Conservation (phyloP, 2,329 filamentous ascomycete genomes). For the Botrytis pseudocinerea region DNA sequence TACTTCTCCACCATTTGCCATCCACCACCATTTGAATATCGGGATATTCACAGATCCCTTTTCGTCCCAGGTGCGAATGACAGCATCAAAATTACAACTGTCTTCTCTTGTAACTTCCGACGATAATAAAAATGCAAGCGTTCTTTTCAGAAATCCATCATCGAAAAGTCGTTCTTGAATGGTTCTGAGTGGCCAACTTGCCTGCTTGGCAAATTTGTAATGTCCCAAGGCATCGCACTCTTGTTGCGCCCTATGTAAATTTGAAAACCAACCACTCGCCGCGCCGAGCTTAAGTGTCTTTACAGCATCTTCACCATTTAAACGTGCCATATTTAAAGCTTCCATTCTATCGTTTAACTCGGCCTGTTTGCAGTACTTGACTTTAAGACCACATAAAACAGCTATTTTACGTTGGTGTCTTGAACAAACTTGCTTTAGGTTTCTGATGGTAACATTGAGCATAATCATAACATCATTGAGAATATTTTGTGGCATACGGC, state of each 20-base stretch:
- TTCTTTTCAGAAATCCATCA: not conserved
- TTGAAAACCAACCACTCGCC: not conserved
- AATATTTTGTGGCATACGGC: not conserved
- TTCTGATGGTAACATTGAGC: not conserved
- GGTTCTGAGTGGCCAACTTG: not conserved
- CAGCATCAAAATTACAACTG: not conserved
- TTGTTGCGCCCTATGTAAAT: not conserved
- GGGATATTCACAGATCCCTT: not conserved
- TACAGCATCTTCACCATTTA: not conserved
- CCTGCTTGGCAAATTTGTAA: conserved; percentile 3
- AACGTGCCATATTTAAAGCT: not conserved
- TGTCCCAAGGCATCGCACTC: not conserved
- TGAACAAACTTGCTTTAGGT: not conserved
- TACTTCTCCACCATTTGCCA: not conserved
- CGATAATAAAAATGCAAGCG: not conserved
- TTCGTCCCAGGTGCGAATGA: not conserved
- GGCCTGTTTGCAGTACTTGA: not conserved
- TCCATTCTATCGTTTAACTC: not conserved
- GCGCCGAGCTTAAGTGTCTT: not conserved
- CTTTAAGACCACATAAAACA: not conserved
- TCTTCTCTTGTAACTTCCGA: not conserved
- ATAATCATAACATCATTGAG: not conserved
- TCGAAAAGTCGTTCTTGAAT: not conserved
- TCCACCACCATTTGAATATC: conserved; percentile 1
- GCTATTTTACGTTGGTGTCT: not conserved